A percentile compares a stretch with the other conserved stretches of the same genome.
These are phyloP conservation scores for Trametes coccinea DNA, from an alignment of 768 basidiomycete genomes.

Conservation along the genomic window DNA sequence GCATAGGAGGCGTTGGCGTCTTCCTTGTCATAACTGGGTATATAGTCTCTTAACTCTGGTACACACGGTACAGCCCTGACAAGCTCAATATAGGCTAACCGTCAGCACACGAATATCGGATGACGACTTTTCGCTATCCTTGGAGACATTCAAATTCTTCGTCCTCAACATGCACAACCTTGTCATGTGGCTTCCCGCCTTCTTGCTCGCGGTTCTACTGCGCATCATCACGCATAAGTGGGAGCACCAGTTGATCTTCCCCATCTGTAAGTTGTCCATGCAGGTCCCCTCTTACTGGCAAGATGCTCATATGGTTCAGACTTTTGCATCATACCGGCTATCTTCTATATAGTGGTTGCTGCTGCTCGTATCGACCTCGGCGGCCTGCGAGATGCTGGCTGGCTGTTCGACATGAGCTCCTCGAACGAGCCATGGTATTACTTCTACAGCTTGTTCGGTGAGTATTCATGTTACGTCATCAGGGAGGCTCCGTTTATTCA, in stretches of 20 bases:
- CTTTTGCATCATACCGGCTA: conserved; percentile 73
- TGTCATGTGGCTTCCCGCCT: conserved; percentile 76
- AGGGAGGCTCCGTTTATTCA: too few species aligned
- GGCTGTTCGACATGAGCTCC: conserved; percentile 80
- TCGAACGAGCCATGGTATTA: conserved; percentile 69
- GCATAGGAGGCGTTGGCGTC: conserved; percentile 94
- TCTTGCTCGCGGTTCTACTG: conserved; percentile 73
- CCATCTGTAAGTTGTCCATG: conserved; percentile 58
- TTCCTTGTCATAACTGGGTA: conserved; percentile 91
- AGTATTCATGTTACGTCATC: background rate
- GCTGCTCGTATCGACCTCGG: conserved; percentile 61
- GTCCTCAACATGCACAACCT: conserved; percentile 65
- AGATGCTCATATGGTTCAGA: conserved; percentile 44
- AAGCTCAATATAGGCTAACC: conserved; percentile 54
- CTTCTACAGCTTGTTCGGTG: conserved; percentile 82
- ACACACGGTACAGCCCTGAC: too few species aligned
- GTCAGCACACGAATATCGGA: conserved; percentile 84
- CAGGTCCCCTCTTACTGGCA: background rate
- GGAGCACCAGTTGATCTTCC: conserved; percentile 91
- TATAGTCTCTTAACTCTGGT: conserved; percentile 19
- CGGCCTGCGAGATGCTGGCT: conserved; percentile 63
- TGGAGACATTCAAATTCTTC: conserved; percentile 66
- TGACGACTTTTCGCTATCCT: conserved; percentile 68
- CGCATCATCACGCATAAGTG: conserved; percentile 77
- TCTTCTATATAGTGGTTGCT: conserved; percentile 82